phyloP scores from a whole-genome alignment of 129 eudicot genomes.

The Glebionis coronaria region DNA sequence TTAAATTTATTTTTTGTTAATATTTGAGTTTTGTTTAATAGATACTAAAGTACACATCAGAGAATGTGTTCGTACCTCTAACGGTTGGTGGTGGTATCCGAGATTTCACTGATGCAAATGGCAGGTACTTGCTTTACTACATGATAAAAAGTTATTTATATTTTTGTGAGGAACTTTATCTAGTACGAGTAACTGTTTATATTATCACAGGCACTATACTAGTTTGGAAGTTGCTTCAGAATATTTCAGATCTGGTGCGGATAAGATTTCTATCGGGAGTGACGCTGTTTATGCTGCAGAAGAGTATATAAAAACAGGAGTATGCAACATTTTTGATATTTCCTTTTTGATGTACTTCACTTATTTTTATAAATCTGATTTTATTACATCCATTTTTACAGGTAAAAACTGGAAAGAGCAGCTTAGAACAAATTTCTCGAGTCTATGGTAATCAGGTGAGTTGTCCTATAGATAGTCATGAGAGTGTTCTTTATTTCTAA shows the following conservation, averaged over 20 bases:
- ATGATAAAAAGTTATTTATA: not conserved
- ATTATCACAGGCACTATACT: conserved; percentile 62
- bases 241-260: conserved; percentile 98
- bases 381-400: conserved; percentile 15
- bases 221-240: conserved; percentile 99
- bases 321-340: conserved; percentile 25
- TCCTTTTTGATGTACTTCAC: not conserved
- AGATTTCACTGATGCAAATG: conserved; percentile 95
- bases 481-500: not conserved
- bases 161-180: not conserved
- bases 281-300: conserved; percentile 99
- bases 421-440: conserved; percentile 94
- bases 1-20: not conserved
- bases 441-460: conserved; percentile 96
- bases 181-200: not conserved
- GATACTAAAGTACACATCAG: conserved; percentile 80
- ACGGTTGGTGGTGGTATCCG: conserved; percentile 99
- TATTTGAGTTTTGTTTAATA: conserved; percentile 20
- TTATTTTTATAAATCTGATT: not conserved
- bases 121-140: conserved; percentile 51
- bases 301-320: conserved; percentile 78
- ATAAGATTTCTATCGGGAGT: conserved; percentile 94
- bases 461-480: not conserved
- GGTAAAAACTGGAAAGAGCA: conserved; percentile 90
- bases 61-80: conserved; percentile 93